phyloP scores from a whole-genome alignment of 495 filamentous ascomycete genomes.

The Immersiella caudata region DNA sequence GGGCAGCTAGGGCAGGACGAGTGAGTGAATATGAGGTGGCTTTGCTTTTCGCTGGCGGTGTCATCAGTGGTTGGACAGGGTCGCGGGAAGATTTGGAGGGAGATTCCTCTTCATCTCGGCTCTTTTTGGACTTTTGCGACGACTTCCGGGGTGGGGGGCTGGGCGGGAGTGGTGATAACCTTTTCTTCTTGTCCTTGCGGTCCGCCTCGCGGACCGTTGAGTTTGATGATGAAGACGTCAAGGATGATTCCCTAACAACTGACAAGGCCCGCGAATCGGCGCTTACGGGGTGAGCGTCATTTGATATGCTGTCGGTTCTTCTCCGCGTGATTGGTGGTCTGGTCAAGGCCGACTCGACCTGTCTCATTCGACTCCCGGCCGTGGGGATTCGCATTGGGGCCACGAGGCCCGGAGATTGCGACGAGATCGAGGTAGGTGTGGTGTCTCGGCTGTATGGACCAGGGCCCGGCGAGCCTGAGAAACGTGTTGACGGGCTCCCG shows the following conservation, averaged over 20 bases:
- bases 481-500: slow-evolving; percentile 89
- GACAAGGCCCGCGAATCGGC: slow-evolving; percentile 61
- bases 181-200: slow-evolving; percentile 47
- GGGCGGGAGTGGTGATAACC: slow-evolving; percentile 53
- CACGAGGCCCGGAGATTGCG: slow-evolving; percentile 84
- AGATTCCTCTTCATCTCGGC: slow-evolving; percentile 39
- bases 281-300: slow-evolving; percentile 52
- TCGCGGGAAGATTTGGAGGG: slow-evolving; percentile 35
- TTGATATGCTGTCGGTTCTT: slow-evolving; percentile 56
- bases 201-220: slow-evolving; percentile 55
- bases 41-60: slow-evolving; percentile 38
- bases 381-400: slow-evolving; percentile 58
- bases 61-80: slow-evolving; percentile 34
- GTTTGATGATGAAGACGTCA: slow-evolving; percentile 63
- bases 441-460: slow-evolving; percentile 82
- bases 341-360: slow-evolving; percentile 60
- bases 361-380: slow-evolving; percentile 56
- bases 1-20: slow-evolving; percentile 30
- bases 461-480: slow-evolving; percentile 86
- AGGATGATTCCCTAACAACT: slow-evolving; percentile 64
- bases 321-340: slow-evolving; percentile 69
- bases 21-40: slow-evolving; percentile 36
- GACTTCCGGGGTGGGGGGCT: slow-evolving; percentile 67
- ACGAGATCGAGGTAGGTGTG: slow-evolving; percentile 93
- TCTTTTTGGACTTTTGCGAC: slow-evolving; percentile 58